Evolutionary conservation across 2,329 filamentous ascomycete species (phyloP), one percentile per base, ranked within the genome.

Genomic region (Elsinoe arachidis): DNA sequence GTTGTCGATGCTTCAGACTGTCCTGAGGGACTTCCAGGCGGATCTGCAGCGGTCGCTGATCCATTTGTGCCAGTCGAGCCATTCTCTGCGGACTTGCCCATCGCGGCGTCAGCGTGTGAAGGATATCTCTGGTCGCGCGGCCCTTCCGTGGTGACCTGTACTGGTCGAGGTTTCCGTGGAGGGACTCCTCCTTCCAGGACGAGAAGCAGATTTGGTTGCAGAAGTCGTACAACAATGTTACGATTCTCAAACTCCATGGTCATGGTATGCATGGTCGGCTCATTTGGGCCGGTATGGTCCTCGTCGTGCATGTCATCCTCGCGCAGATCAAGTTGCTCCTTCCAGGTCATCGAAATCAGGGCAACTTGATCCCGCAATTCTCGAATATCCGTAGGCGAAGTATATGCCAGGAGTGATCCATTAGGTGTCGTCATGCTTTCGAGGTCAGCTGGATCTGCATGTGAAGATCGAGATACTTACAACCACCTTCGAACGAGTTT

Each of bases 351-450:
- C 19, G 75, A 75, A 7, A 77, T 72, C 49, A 77, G 65, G 5
- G 76, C 74, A 19, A 74, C 75, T 62, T 77, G 74, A 57, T 76
- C 75, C 39, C 76, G 73, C 33, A 78, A 68, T 60, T 76, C 72
- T 60, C 73, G 73, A 63, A 76, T 75, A 60, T 78, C 71, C n/a
- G 72, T 69, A 11, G 75, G 75, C 19, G 72, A 73, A 15, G 72
- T 76, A 64, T 78, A 76, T 43, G 76, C 75, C 53, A 79, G 68
- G 17, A 79, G 65, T 1, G 75, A 78, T 60, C 76, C 76, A 62
- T 77, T 78, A 19, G 74, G 74, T 30, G 76, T 78, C 73, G 78
- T 79, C 56, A 78, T 66, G 60, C 73, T 75, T 55, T 11, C 12
- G 12, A 33, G 35, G 34, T 30, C 47, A 30, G 35, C 23, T 38